phyloP scores from a whole-genome alignment of 345 rosid species.

The Angophora floribunda region DNA sequence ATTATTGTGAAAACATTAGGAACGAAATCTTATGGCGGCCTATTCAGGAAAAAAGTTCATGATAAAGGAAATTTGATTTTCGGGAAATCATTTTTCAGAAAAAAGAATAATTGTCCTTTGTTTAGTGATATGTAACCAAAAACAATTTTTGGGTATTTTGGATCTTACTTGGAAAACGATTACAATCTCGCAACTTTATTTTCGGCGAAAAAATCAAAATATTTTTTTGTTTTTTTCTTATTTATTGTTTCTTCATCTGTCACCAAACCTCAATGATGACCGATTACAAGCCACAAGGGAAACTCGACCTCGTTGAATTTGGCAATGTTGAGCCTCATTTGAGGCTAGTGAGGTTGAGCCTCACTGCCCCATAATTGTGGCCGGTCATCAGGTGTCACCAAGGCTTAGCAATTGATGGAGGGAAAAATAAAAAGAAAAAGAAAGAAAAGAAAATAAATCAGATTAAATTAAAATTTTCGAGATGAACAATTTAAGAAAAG shows the following conservation, averaged over 20 bases:
- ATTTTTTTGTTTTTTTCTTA: accelerated
- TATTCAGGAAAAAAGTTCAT: background rate
- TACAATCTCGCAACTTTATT: background rate
- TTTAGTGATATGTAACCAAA: background rate
- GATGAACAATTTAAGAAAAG: background rate
- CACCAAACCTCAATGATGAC: accelerated
- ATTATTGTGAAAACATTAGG: background rate
- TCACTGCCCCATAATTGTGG: accelerated
- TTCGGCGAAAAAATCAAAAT: too few species aligned
- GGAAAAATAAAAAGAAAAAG: background rate
- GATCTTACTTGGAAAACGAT: background rate
- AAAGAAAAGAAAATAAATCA: too few species aligned
- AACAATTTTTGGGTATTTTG: too few species aligned
- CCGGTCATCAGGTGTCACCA: accelerated
- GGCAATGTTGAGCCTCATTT: accelerated
- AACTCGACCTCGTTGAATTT: accelerated
- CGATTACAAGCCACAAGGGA: background rate
- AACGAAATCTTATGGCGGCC: background rate
- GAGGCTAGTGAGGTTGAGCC: background rate
- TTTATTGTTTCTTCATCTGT: accelerated
- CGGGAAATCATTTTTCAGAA: accelerated
- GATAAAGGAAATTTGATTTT: background rate
- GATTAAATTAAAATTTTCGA: too few species aligned
- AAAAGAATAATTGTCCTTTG: background rate
- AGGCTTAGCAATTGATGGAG: too few species aligned